phyloP scores from a whole-genome alignment of 176 grass and related monocot species.

The Areca catechu region DNA sequence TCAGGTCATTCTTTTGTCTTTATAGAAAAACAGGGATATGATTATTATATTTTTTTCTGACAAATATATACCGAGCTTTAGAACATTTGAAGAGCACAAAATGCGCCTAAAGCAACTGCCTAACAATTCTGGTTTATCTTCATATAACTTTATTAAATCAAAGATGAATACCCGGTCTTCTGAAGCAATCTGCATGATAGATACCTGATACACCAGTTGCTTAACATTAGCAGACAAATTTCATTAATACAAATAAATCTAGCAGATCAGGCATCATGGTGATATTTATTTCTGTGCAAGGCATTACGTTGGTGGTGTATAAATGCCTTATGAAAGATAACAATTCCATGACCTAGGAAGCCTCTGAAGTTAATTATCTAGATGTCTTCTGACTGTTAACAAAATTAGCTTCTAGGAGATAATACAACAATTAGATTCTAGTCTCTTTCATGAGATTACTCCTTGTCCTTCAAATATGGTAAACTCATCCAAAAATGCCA shows the following conservation, averaged over 20 bases:
- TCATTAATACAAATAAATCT: not conserved
- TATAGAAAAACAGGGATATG: constrained; percentile 7
- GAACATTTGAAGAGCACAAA: constrained; percentile 79
- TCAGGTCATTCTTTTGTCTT: not conserved
- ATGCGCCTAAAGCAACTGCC: constrained; percentile 74
- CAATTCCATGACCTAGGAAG: too few species aligned
- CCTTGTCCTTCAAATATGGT: too few species aligned
- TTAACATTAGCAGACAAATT: constrained; percentile 2
- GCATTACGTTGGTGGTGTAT: too few species aligned
- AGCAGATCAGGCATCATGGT: too few species aligned
- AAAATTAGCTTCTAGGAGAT: too few species aligned
- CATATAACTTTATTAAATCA: constrained; percentile 92
- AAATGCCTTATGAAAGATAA: too few species aligned
- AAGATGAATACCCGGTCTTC: constrained; percentile 89
- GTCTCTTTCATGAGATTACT: too few species aligned
- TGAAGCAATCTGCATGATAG: constrained; percentile 95
- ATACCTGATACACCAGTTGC: constrained; percentile 39
- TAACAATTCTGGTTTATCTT: constrained; percentile 58
- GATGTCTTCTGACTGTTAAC: too few species aligned
- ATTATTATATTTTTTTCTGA: not conserved
- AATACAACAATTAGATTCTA: too few species aligned
- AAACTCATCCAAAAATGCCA: too few species aligned
- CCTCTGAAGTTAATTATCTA: too few species aligned
- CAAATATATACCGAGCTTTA: constrained; percentile 71
- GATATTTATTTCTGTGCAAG: too few species aligned